These are phyloP conservation scores for Lodderomyces metapsilosis DNA, from an alignment of 1,139 yeast genomes.

Conservation along the genomic window DNA sequence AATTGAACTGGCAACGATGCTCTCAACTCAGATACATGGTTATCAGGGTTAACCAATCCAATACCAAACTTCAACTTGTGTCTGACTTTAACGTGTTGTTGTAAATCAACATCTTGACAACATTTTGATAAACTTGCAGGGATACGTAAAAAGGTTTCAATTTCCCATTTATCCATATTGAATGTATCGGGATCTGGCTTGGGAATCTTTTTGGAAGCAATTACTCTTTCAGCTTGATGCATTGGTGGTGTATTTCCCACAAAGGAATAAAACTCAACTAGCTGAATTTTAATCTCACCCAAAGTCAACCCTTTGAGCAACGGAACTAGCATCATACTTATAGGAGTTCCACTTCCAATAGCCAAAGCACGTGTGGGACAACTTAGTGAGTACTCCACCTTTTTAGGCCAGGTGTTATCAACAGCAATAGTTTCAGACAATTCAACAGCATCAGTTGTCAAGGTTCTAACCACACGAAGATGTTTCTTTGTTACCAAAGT, in stretches of 20 bases:
- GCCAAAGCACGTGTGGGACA: conserved; percentile 90
- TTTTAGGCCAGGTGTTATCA: conserved; percentile 94
- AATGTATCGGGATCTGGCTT: conserved; percentile 21
- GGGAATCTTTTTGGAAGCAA: conserved; percentile 40
- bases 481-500: conserved; percentile 69
- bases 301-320: conserved; percentile 74
- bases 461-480: conserved; percentile 80
- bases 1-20: conserved; percentile 70
- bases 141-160: conserved; percentile 55
- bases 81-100: conserved; percentile 58
- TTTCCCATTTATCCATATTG: conserved; percentile 75
- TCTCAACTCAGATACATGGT: conserved; percentile 73
- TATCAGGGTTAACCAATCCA: conserved; percentile 66
- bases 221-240: conserved; percentile 58
- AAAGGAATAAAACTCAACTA: conserved; percentile 67
- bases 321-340: conserved; percentile 74
- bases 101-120: conserved; percentile 81
- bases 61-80: conserved; percentile 70
- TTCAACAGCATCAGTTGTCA: conserved; percentile 86
- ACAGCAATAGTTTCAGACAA: conserved; percentile 90
- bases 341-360: conserved; percentile 75
- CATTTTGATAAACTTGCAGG: conserved; percentile 74
- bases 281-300: conserved; percentile 65
- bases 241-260: conserved; percentile 57
- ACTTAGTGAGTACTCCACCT: conserved; percentile 85